Conservation (phyloP, 129 eudicot species). For the Kitagawia praeruptora region DNA sequence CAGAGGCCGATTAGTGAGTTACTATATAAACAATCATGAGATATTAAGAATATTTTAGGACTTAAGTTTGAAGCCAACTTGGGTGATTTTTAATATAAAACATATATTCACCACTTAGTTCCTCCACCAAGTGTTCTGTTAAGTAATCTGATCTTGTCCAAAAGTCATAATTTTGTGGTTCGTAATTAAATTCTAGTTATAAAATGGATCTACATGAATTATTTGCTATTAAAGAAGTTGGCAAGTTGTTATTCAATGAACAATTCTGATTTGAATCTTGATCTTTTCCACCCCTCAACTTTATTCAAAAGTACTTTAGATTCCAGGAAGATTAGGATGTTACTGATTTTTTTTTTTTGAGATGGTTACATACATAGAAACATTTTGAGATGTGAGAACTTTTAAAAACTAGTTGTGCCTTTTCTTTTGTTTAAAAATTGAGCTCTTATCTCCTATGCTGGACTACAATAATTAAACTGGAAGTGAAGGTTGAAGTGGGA, state of each 20-base stretch:
- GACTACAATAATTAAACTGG: neutral
- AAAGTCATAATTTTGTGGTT: neutral
- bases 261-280: neutral
- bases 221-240: neutral
- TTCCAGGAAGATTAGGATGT: neutral
- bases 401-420: too few species aligned
- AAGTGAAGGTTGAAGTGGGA: neutral
- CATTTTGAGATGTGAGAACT: neutral
- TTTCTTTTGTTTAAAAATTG: neutral
- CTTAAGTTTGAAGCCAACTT: neutral
- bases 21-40: neutral
- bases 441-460: conserved; percentile 6
- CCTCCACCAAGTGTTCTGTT: neutral
- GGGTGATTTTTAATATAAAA: neutral
- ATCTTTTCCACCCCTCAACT: neutral
- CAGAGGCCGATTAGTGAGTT: neutral
- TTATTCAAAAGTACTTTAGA: neutral
- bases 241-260: neutral
- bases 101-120: neutral
- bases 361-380: neutral
- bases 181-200: neutral
- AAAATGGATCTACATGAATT: neutral
- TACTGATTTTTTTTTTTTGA: neutral
- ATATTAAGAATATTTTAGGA: neutral
- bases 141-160: neutral